Evolutionary conservation across 768 basidiomycete genomes (phyloP), one percentile per base, ranked within the genome.

Genomic region (Cystobasidium tubakii): DNA sequence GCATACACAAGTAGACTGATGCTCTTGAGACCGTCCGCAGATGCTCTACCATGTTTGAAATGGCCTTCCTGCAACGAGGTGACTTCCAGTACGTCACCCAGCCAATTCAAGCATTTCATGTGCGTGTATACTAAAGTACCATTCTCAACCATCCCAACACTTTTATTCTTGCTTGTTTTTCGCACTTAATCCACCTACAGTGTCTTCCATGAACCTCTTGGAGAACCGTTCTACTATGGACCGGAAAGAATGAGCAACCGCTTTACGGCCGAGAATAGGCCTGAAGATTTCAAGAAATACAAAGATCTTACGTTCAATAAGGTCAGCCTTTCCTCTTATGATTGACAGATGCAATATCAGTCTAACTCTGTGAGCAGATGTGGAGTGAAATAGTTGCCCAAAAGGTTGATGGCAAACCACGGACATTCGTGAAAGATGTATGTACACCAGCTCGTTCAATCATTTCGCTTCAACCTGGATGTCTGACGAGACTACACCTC

Each of bases 1-100:
- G 63, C 36, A 65, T 17, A 46, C 63, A 46, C n/a, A 23, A 15
- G 63, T 27, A 6, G 6, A 65, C 63, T 65, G 29, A 65, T 23
- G 7, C 23, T 27, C 34, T 15, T 10, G 7, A 13, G 3, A 4
- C 12, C 4, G 25, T 34, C 33, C 31, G n/a, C 29, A 64, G 71
- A 73, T 64, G 62, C 23, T 74, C 71, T 0, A 79, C 79, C 54
- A 78, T 78, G 78, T 79, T 80, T 66, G 79, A 79, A 53, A 74
- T 75, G 33, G 73, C 73, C 34, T 39, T 79, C 39, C 62, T 80
- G 6, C 54, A 65, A 36, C 10, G 69, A 15, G 39, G 39, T 4
- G 69, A 71, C n/a, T 71, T 71, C 69, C 53, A 55, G 69, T 71
- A 34, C 19, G 69, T 62, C 25, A 43, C 12, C 62, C 25, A 13